These are phyloP conservation scores for Erysiphe neolycopersici DNA, from an alignment of 2,329 filamentous ascomycete genomes.

Conservation along the genomic window DNA sequence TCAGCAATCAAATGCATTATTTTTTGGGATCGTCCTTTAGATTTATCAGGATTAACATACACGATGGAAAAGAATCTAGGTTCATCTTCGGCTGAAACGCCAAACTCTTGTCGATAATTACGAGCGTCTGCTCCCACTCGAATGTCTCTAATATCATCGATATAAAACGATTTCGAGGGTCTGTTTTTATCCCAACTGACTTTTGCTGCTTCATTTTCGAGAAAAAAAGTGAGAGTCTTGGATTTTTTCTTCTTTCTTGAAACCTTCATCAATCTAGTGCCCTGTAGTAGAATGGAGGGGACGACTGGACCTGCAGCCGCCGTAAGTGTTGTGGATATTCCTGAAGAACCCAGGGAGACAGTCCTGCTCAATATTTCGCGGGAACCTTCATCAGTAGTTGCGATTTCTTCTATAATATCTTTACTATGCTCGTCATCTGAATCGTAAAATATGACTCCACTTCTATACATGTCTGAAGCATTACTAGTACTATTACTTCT, in stretches of 20 bases:
- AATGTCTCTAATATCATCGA: slow-evolving; percentile 87
- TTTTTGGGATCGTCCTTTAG: slow-evolving; percentile 43
- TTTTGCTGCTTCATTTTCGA: slow-evolving; percentile 63
- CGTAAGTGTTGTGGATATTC: slow-evolving; percentile 14
- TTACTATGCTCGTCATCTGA: slow-evolving; percentile 31
- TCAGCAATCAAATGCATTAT: slow-evolving; percentile 70
- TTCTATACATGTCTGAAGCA: slow-evolving; percentile 22
- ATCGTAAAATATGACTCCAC: slow-evolving; percentile 19
- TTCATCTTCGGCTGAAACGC: slow-evolving; percentile 38
- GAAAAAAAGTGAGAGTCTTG: slow-evolving; percentile 41
- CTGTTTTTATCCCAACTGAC: slow-evolving; percentile 66
- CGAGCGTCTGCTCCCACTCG: slow-evolving; percentile 59
- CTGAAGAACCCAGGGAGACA: slow-evolving; percentile 20
- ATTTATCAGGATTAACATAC: slow-evolving; percentile 52
- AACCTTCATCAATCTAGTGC: slow-evolving; percentile 55
- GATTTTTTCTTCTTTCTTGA: slow-evolving; percentile 56
- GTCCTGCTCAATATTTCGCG: slow-evolving; percentile 23
- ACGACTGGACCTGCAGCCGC: slow-evolving; percentile 39
- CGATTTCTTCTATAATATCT: slow-evolving; percentile 21
- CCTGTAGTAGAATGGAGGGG: slow-evolving; percentile 49
- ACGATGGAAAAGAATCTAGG: slow-evolving; percentile 71
- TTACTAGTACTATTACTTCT: slow-evolving; percentile 75
- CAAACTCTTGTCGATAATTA: slow-evolving; percentile 70
- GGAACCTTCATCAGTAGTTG: slow-evolving; percentile 15
- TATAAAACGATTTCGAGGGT: slow-evolving; percentile 63